These are phyloP conservation scores for Hypoxylon crocopeplum DNA, from an alignment of 495 filamentous ascomycete species.

Conservation along the genomic window DNA sequence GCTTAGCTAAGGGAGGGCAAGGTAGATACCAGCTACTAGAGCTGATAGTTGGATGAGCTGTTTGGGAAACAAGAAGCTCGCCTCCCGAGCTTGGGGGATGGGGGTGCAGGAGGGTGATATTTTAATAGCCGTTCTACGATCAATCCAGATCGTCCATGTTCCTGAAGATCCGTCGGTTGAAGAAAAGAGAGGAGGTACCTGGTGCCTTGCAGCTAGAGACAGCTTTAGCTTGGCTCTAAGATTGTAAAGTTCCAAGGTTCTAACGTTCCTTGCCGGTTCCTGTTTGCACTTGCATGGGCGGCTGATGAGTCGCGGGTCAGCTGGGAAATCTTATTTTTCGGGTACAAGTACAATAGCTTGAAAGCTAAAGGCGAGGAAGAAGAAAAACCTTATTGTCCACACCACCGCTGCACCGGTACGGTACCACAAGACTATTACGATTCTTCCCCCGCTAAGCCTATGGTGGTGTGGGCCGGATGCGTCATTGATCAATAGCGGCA, in stretches of 20 bases:
- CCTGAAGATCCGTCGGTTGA: conserved; percentile 32
- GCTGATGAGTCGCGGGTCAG: conserved; percentile 1
- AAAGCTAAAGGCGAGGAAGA: not conserved
- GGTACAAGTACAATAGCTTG: not conserved
- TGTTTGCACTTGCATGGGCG: conserved; percentile 8
- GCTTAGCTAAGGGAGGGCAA: conserved; percentile 16
- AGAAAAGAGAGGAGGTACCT: conserved; percentile 24
- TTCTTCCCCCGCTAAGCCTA: conserved; percentile 10
- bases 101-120: conserved; percentile 10
- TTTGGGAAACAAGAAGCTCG: conserved; percentile 6
- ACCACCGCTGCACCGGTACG: conserved; percentile 13
- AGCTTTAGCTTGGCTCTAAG: conserved; percentile 7
- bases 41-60: conserved; percentile 18
- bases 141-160: conserved; percentile 22
- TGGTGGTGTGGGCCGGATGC: conserved; percentile 37
- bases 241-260: no score
- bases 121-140: conserved; percentile 28
- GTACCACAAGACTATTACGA: conserved; percentile 26
- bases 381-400: conserved; percentile 25
- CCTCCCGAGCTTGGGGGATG: not conserved
- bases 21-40: conserved; percentile 10
- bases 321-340: not conserved
- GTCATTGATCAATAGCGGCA: conserved; percentile 40
- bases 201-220: conserved; percentile 35
- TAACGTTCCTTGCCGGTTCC: no score